Conservation (phyloP, 148 eudicot species). For the Vaccinium corymbosum region DNA sequence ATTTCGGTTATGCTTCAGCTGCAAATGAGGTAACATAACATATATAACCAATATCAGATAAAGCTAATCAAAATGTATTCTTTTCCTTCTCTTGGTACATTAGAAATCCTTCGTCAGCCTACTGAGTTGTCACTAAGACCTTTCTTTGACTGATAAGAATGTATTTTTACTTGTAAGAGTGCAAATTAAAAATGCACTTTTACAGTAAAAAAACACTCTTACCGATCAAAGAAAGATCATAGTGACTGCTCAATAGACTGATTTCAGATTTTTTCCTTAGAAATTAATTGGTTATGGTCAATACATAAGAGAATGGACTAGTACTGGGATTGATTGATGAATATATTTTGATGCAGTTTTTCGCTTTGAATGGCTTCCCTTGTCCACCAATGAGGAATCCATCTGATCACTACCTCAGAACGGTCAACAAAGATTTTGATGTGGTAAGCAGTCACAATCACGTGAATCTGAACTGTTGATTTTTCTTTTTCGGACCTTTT, state of each 20-base stretch:
- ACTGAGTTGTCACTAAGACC: too few relatives aligned
- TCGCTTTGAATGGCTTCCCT: conserved; percentile 35
- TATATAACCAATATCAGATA: not conserved
- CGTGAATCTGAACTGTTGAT: not conserved
- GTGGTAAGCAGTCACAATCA: conserved; percentile 18
- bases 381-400: conserved; percentile 43
- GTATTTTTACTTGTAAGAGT: too few relatives aligned
- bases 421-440: conserved; percentile 46
- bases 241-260: too few relatives aligned
- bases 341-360: conserved; percentile 29
- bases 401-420: conserved; percentile 43
- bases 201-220: too few relatives aligned
- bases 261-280: too few relatives aligned
- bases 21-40: conserved; percentile 30
- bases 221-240: too few relatives aligned
- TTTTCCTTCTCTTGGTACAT: not conserved
- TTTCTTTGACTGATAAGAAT: too few relatives aligned
- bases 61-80: not conserved
- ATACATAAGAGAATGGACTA: too few relatives aligned
- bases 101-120: too few relatives aligned
- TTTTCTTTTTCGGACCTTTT: not conserved
- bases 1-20: conserved; percentile 30
- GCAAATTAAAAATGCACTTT: too few relatives aligned
- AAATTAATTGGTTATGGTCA: too few relatives aligned
- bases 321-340: not conserved